A percentile compares a stretch with the other conserved stretches of the same genome.
Evolutionary conservation across 2,329 filamentous ascomycete genomes (phyloP).

Genomic region (Hymenoscyphus fraxineus): DNA sequence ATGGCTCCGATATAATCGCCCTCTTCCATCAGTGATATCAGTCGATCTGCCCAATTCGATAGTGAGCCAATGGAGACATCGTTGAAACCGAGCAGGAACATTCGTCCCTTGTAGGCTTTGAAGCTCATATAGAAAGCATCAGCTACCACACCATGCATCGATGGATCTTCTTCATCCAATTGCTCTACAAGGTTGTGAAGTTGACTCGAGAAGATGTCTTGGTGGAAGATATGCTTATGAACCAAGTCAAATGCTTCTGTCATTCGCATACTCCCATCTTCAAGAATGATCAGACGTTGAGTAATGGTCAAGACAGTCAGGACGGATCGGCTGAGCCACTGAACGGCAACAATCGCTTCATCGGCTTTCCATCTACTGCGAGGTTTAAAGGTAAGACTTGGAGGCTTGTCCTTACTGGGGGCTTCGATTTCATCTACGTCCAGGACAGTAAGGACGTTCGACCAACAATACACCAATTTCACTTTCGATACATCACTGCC

Average conservation of each 20-base stretch:
- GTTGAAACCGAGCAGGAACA: conserved; percentile 91
- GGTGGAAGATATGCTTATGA: conserved; percentile 87
- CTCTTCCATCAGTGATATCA: conserved; percentile 91
- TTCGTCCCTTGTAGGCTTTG: conserved; percentile 85
- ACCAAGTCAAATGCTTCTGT: conserved; percentile 93
- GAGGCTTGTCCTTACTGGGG: conserved; percentile 71
- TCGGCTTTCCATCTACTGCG: conserved; percentile 89
- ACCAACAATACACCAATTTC: conserved; percentile 97
- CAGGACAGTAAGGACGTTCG: conserved; percentile 89
- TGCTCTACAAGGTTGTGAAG: conserved; percentile 82
- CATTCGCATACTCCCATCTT: conserved; percentile 83
- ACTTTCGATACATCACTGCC: conserved; percentile 70
- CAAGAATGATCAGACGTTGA: conserved; percentile 85
- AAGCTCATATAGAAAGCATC: conserved; percentile 99
- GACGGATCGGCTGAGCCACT: conserved; percentile 94
- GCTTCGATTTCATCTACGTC: conserved; percentile 74
- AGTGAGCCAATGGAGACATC: conserved; percentile 86
- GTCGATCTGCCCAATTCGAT: conserved; percentile 94
- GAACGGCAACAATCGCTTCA: conserved; percentile 91
- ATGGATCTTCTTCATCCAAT: conserved; percentile 78
- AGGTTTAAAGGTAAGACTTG: conserved; percentile 73
- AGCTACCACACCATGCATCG: conserved; percentile 92
- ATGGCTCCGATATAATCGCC: conserved; percentile 96
- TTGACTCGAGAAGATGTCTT: conserved; percentile 85
- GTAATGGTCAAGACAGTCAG: conserved; percentile 89